Base-by-base conservation (phyloP, 78 protist species). In the Corallochytrium limacisporum region DNA sequence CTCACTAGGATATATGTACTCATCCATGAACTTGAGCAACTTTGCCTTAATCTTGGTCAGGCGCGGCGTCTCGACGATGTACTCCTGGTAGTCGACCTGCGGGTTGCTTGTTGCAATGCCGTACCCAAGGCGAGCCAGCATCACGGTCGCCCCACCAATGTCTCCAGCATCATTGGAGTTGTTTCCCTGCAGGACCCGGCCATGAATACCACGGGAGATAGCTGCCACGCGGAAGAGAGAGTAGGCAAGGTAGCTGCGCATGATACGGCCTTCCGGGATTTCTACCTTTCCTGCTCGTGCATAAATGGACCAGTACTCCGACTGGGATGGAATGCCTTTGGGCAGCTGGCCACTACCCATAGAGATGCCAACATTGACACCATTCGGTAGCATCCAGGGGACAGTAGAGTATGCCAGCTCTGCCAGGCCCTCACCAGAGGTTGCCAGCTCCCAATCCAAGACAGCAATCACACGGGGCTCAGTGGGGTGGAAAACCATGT, bases 381-480 rank as follows among this genome's bases (percentile, higher is more conserved):
- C 18, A 44, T 44, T 20, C 49, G 28, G 18, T 44, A 20, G 28
- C 18, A 44, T 20, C 18, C 18, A 44, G 18, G 49, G 18, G 18
- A 20, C 49, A 20, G 49, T 20, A 44, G n/a, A n/a, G n/a, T n/a
- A n/a, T n/a, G n/a, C n/a, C 20, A 53, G 32, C 10, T 53, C 13
- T 9, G 57, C 32, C 8, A 53, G 57, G n/a, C n/a, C n/a, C n/a
- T n/a, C n/a, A n/a, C n/a, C n/a, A n/a, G n/a, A n/a, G 18, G 18
- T 44, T 44, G 62, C 18, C 32, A 79, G 46, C 57, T 79, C 84
- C 84, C 84, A 79, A 65, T 79, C 84, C 8, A 79, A 26, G 26
- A 79, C 84, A 5, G 77, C 84, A 16, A 79, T 10, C 7, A 79
- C 59, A 10, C 37, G 9, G 18, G 62, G 74, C 46, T 67, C 62